phyloP scores from a whole-genome alignment of 2,329 filamentous ascomycete species.

The Cadophora luteo-olivacea region DNA sequence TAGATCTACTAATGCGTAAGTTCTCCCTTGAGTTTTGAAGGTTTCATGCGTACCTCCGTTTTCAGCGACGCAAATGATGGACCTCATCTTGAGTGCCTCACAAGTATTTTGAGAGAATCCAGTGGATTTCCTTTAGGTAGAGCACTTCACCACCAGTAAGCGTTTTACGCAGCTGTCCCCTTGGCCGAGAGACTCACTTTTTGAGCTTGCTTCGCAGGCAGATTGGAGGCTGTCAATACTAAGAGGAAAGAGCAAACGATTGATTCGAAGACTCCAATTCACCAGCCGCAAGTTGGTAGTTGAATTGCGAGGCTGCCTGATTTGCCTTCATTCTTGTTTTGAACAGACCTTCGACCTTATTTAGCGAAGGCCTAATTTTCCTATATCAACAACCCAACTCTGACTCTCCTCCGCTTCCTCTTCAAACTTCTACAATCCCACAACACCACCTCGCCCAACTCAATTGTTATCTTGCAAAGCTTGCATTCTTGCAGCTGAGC shows the following conservation, averaged over 20 bases:
- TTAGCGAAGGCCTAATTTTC: constrained; percentile 12
- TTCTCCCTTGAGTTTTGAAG: constrained; percentile 44
- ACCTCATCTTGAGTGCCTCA: background rate
- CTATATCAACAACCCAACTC: constrained; percentile 11
- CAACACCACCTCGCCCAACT: background rate
- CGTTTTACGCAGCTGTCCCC: background rate
- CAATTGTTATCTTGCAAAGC: constrained; percentile 18
- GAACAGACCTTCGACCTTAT: background rate
- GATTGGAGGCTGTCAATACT: background rate
- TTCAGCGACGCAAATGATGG: background rate
- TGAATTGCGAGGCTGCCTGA: background rate
- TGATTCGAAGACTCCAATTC: background rate
- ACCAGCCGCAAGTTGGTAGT: background rate
- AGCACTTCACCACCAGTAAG: background rate
- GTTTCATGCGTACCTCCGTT: background rate
- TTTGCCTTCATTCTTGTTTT: constrained; percentile 5
- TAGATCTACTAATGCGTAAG: constrained; percentile 80
- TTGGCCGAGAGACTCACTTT: background rate
- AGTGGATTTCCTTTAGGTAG: background rate
- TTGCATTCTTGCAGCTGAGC: constrained; percentile 15
- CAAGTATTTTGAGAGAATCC: background rate
- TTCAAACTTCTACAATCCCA: background rate
- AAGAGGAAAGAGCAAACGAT: background rate
- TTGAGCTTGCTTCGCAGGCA: background rate
- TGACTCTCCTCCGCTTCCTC: background rate